A percentile compares a stretch with the other conserved stretches of the same genome.
phyloP scores from a whole-genome alignment of 2,329 filamentous ascomycete genomes.

The Geoglossum cookeanum region DNA sequence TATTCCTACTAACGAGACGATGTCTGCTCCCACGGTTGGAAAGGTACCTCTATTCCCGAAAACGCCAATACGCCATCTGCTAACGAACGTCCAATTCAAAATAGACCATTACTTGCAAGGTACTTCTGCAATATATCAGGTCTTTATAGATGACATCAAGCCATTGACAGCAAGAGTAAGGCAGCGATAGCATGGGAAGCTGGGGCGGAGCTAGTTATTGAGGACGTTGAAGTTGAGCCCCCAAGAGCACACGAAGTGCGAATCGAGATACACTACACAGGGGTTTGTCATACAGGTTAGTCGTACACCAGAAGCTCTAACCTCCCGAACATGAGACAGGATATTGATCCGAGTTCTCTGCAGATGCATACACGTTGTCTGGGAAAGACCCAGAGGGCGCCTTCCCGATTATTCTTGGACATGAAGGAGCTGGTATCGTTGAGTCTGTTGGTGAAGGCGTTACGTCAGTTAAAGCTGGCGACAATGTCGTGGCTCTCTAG shows the following conservation, averaged over 20 bases:
- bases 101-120: conserved; percentile 84
- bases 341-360: conserved; percentile 1
- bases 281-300: conserved; percentile 91
- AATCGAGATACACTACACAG: conserved; percentile 92
- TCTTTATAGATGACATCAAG: neutral
- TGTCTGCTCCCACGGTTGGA: conserved; percentile 36
- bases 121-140: conserved; percentile 14
- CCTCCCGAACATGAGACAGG: neutral
- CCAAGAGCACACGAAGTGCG: conserved; percentile 88
- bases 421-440: conserved; percentile 81
- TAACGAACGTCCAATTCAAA: conserved; percentile 7
- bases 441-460: conserved; percentile 91
- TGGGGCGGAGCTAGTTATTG: conserved; percentile 69
- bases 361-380: conserved; percentile 83
- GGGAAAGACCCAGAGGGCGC: conserved; percentile 95
- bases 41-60: conserved; percentile 22
- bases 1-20: conserved; percentile 14
- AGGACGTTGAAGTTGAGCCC: conserved; percentile 81
- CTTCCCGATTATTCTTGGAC: conserved; percentile 74
- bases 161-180: conserved; percentile 21
- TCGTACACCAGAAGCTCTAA: conserved; percentile 5
- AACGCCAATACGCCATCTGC: conserved; percentile 6
- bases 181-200: conserved; percentile 96
- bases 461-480: conserved; percentile 80
- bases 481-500: conserved; percentile 82